Base-by-base conservation (phyloP, 768 basidiomycete genomes). In the Gautieria morchelliformis region DNA sequence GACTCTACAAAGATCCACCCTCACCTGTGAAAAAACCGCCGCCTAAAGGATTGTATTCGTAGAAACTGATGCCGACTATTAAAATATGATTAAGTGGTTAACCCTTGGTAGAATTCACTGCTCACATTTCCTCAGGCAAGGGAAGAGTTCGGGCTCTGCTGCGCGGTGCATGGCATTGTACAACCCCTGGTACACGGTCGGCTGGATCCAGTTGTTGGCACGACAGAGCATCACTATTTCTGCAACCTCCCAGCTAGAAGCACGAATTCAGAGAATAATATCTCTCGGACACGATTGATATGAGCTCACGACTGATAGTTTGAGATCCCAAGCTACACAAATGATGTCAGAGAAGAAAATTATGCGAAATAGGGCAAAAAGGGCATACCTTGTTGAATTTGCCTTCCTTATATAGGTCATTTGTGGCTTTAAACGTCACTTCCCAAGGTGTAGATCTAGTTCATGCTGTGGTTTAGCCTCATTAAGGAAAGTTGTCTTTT, bases 361-460 rank as follows among this genome's bases (percentile, higher is more conserved):
- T 79, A 27, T 74, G 72, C 46, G 75, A 72, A 37, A 69, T 64
- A 17, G 69, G 64, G 59, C 77, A 76, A 47, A 75, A 71, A 32
- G 7, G 9, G 15, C 48, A 6, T 52, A 39, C 51, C 51, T 62
- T 44, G 47, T 74, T 70, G 67, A 82, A 81, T 62, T 76, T 71
- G 4, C 81, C 79, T 63, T 78, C 76, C 60, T 75, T 71, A 70
- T 81, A 66, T 6, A 79, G 67, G 27, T 78, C 72, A 63, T 81
- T 67, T 30, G 78, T 71, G 0, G 70, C 74, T 55, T 71, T 71
- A 10, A 80, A 63, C 0, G 80, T 79, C 40, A 73, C 76, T 55
- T 74, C 72, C 64, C 74, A 75, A 1, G 75, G 74, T 0, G 71
- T 74, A n/a, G 67, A 70, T 40, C 75, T 70, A 57, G 56, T 78